Evolutionary conservation across 345 rosid species (phyloP).

Genomic region (Aethionema arabicum): DNA sequence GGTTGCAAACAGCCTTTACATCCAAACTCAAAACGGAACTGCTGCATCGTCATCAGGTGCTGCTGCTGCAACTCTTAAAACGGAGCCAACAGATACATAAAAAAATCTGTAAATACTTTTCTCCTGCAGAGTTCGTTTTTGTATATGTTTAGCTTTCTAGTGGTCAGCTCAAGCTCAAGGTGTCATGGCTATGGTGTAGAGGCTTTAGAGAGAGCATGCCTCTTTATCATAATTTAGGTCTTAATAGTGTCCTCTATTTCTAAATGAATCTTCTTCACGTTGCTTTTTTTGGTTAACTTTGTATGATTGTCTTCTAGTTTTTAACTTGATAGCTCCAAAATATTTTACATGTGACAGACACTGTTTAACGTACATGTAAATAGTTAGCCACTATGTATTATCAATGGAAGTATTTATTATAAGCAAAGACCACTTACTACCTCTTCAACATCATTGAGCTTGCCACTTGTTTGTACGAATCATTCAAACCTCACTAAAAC

Average conservation of each 20-base stretch:
- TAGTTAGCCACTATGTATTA: no score
- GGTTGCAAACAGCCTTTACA: conserved; percentile 83
- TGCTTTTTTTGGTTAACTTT: no score
- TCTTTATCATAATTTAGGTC: background rate
- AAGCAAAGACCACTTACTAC: no score
- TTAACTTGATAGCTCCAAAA: no score
- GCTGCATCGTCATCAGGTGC: conserved; percentile 33
- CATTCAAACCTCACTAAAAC: no score
- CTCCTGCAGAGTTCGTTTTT: conserved; percentile 28
- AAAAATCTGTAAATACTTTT: conserved; percentile 27
- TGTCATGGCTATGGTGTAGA: conserved; percentile 15
- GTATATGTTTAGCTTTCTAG: conserved; percentile 33
- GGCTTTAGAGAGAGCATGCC: conserved; percentile 8
- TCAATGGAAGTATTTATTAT: no score
- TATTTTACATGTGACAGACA: no score
- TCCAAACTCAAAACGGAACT: conserved; percentile 50
- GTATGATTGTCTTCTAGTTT: no score
- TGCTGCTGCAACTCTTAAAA: conserved; percentile 31
- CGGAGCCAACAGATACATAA: conserved; percentile 35
- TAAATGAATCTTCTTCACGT: no score
- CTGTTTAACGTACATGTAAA: no score
- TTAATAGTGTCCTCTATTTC: background rate
- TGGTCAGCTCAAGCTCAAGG: conserved; percentile 30
- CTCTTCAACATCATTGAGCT: no score
- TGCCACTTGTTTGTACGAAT: no score